phyloP scores from a whole-genome alignment of 2,329 filamentous ascomycete species.

The Apiospora malaysiana region DNA sequence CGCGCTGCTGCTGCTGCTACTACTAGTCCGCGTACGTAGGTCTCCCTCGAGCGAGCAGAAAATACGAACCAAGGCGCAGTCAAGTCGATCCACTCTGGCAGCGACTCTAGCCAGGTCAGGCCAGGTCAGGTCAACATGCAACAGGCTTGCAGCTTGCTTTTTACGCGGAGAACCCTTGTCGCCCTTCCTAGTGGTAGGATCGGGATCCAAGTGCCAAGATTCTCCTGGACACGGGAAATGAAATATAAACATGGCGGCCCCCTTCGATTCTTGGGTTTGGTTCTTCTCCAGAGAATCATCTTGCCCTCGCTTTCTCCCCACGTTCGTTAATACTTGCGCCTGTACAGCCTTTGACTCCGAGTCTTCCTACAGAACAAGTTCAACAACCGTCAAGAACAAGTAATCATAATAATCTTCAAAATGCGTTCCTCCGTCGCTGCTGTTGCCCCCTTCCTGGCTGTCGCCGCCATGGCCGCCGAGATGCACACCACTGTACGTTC shows the following conservation, averaged over 20 bases:
- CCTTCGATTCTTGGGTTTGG: conserved; percentile 3
- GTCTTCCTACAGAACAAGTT: conserved; percentile 14
- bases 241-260: conserved; percentile 6
- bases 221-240: conserved; percentile 8
- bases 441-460: conserved; percentile 25
- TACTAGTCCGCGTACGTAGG: background rate
- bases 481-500: conserved; percentile 28
- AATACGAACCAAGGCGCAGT: conserved; percentile 17
- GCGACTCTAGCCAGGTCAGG: conserved; percentile 1
- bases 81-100: conserved; percentile 3
- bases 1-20: background rate
- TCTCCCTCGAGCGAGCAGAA: background rate
- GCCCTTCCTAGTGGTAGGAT: background rate
- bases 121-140: background rate
- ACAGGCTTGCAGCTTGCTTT: conserved; percentile 4
- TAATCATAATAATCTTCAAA: conserved; percentile 23
- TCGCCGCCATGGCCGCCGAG: conserved; percentile 26
- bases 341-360: conserved; percentile 14
- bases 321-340: conserved; percentile 10
- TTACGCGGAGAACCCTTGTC: conserved; percentile 17
- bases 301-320: conserved; percentile 11
- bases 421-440: conserved; percentile 28
- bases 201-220: background rate
- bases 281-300: conserved; percentile 9
- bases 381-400: conserved; percentile 9